These are phyloP conservation scores for Vachellia collinsii DNA, from an alignment of 306 rosid genomes.

Conservation along the genomic window DNA sequence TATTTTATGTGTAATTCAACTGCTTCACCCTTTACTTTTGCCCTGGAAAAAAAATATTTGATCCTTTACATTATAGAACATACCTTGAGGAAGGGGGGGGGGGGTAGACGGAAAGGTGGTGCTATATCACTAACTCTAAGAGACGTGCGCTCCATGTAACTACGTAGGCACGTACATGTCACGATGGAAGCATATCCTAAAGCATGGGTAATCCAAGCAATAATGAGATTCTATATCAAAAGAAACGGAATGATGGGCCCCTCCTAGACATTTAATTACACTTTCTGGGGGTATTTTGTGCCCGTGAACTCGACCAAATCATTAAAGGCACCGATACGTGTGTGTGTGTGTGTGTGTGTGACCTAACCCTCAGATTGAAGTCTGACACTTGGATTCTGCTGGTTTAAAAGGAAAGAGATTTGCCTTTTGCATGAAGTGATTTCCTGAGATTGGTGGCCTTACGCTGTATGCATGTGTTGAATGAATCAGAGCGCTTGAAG, in stretches of 20 bases:
- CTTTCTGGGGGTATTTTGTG: neutral
- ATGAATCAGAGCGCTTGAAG: too few relatives aligned
- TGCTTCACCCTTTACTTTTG: too few relatives aligned
- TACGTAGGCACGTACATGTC: neutral
- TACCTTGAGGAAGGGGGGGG: neutral
- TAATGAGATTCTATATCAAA: neutral
- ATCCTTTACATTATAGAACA: neutral
- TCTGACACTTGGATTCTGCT: neutral
- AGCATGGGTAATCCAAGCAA: neutral
- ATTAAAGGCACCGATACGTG: neutral
- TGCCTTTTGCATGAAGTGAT: too few relatives aligned
- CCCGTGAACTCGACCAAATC: constrained; percentile 6
- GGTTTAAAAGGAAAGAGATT: neutral
- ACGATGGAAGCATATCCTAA: neutral
- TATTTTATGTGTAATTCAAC: neutral
- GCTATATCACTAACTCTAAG: neutral
- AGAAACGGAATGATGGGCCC: neutral
- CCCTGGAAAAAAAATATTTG: too few relatives aligned
- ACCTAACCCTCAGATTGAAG: neutral
- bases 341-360: neutral
- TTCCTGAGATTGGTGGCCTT: too few relatives aligned
- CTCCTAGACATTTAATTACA: neutral
- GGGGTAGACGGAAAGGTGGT: neutral
- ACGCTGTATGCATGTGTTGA: too few relatives aligned
- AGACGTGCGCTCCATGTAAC: neutral